Percentiles rank a stretch among this genome's conserved stretches.
phyloP scores from a whole-genome alignment of 208 protist species.

The Naegleria fowleri region DNA sequence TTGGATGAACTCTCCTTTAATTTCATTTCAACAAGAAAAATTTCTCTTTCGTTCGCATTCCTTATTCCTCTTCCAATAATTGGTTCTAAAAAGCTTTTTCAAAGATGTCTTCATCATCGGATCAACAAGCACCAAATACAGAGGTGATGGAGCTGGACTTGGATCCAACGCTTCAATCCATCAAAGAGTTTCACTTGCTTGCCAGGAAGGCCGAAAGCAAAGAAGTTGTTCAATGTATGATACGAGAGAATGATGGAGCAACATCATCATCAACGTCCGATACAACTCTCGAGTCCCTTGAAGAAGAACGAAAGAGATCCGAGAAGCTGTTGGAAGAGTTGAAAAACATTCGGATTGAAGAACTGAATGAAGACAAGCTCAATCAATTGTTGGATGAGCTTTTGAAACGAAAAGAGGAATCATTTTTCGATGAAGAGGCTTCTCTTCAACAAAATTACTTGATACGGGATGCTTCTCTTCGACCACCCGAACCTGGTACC shows the following conservation, averaged over 20 bases:
- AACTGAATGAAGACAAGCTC: background rate
- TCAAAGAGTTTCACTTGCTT: background rate
- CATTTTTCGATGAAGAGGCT: background rate
- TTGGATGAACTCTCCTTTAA: no score
- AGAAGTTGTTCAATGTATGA: background rate
- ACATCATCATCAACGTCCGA: background rate
- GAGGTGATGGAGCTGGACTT: no score
- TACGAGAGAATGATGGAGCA: background rate
- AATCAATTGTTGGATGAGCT: background rate
- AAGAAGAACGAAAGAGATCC: background rate
- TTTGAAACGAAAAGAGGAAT: background rate
- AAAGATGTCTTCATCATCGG: no score
- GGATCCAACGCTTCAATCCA: no score
- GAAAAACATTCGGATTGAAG: background rate
- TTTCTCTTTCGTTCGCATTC: no score
- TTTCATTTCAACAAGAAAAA: no score
- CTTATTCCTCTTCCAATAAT: no score
- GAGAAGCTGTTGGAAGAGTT: no score
- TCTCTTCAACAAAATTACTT: background rate
- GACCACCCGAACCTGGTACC: background rate
- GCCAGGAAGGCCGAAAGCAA: background rate
- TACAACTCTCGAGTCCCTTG: background rate
- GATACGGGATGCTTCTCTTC: background rate
- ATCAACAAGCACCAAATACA: no score
- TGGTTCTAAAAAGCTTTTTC: no score